Conservation (phyloP, 108 stramenopile genomes). For the Fragilariopsis cylindrus region DNA sequence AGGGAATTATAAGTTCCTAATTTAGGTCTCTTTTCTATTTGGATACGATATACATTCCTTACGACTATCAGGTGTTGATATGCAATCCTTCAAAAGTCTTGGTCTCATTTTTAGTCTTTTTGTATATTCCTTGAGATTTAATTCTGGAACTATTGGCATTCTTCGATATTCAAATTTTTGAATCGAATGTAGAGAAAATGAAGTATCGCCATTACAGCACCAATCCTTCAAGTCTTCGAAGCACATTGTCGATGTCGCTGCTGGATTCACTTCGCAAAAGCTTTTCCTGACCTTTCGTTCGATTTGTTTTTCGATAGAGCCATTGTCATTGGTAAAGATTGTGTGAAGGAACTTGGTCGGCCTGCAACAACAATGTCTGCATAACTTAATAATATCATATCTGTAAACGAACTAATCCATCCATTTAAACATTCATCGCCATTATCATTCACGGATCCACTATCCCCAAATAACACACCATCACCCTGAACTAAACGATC, state of each 20-base stretch:
- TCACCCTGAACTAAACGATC: conserved; percentile 13
- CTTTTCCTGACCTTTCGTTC: background rate
- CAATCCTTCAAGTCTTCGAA: conserved; percentile 25
- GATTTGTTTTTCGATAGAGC: conserved; percentile 12
- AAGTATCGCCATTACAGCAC: conserved; percentile 33
- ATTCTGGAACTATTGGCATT: conserved; percentile 1
- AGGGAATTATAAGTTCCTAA: no score
- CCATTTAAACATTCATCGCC: conserved; percentile 19
- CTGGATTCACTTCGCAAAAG: conserved; percentile 31
- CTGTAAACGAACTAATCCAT: conserved; percentile 34
- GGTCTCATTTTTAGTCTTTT: conserved; percentile 9
- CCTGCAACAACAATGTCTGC: conserved; percentile 55
- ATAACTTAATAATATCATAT: conserved; percentile 47
- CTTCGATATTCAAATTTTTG: conserved; percentile 25
- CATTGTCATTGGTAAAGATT: conserved; percentile 50
- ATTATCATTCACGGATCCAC: background rate
- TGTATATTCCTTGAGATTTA: conserved; percentile 2
- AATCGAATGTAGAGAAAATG: conserved; percentile 21
- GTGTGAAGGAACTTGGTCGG: conserved; percentile 51
- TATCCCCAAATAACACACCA: conserved; percentile 36
- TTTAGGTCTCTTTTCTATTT: no score
- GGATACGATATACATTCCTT: no score
- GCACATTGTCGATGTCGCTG: conserved; percentile 19
- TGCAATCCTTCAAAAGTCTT: background rate
- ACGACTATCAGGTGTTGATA: conserved; percentile 4